Evolutionary conservation across 139 green algal genomes (phyloP).

Genomic region (Nannochloris sp.): DNA sequence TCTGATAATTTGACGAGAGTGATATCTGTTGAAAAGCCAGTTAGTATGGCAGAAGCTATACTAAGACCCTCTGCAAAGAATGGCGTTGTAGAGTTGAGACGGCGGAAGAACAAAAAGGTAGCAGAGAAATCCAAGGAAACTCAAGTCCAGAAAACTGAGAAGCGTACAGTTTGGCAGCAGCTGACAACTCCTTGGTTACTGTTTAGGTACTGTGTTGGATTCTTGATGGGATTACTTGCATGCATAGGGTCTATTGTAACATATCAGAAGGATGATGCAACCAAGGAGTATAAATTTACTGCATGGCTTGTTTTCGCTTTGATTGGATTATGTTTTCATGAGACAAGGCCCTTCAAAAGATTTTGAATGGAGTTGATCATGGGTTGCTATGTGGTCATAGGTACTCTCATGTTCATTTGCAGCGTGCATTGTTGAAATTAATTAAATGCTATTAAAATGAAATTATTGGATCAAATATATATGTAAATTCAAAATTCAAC

Average conservation of each 20-base stretch:
- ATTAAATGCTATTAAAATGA: background rate
- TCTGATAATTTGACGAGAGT: no score
- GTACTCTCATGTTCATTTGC: no score
- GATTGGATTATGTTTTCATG: background rate
- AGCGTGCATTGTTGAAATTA: background rate
- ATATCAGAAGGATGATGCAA: conserved; percentile 16
- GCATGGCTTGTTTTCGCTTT: background rate
- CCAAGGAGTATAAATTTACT: background rate
- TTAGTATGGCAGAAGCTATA: no score
- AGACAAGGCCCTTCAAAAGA: background rate
- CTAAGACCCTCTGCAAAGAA: no score
- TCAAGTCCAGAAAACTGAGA: no score
- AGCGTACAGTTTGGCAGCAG: background rate
- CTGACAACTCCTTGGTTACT: background rate
- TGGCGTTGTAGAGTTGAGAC: no score
- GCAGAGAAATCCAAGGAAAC: no score
- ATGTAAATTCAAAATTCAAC: conserved; percentile 42
- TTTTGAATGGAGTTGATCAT: no score
- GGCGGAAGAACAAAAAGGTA: no score
- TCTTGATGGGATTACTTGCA: conserved; percentile 6
- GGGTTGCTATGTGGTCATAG: no score
- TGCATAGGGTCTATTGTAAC: background rate
- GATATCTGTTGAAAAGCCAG: no score
- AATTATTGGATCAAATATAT: background rate
- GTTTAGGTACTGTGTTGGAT: conserved; percentile 18